These are phyloP conservation scores for Malania oleifera DNA, from an alignment of 164 flowering plant genomes.

Conservation along the genomic window DNA sequence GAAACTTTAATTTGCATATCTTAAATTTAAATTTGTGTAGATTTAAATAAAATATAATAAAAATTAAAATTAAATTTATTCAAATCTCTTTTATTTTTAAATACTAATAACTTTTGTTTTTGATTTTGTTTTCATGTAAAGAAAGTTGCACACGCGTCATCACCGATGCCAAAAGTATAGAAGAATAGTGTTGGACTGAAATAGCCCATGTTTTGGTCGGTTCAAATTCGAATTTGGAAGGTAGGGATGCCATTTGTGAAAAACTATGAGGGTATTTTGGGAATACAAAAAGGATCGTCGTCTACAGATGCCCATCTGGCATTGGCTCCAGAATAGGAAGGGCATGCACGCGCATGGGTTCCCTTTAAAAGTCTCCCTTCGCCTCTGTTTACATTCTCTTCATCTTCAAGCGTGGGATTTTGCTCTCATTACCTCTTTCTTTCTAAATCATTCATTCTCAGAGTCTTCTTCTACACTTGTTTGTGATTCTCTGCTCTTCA, in stretches of 20 bases:
- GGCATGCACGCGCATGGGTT: conserved; percentile 26
- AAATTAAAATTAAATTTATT: too few species aligned
- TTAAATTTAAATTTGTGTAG: too few species aligned
- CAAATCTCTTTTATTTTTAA: too few species aligned
- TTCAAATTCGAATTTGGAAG: conserved; percentile 17
- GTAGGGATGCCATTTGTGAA: neutral
- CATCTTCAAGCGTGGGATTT: conserved; percentile 20
- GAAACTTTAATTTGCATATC: too few species aligned
- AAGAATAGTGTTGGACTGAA: too few species aligned
- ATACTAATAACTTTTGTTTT: too few species aligned
- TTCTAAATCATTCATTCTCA: neutral
- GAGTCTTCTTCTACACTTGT: too few species aligned
- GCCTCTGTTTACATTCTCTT: conserved; percentile 11
- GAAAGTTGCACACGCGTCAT: too few species aligned
- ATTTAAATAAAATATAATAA: too few species aligned
- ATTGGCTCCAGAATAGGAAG: conserved; percentile 10
- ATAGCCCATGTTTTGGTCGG: conserved; percentile 9
- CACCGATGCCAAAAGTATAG: too few species aligned
- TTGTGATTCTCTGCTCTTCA: too few species aligned
- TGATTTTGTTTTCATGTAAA: too few species aligned
- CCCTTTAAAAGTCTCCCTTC: conserved; percentile 18
- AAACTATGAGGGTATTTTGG: neutral
- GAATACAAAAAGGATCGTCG: neutral
- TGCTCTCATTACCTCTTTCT: conserved; percentile 18
- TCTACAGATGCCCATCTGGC: conserved; percentile 19